Conservation (phyloP, 768 basidiomycete species). For the Cystobasidium onofrii region DNA sequence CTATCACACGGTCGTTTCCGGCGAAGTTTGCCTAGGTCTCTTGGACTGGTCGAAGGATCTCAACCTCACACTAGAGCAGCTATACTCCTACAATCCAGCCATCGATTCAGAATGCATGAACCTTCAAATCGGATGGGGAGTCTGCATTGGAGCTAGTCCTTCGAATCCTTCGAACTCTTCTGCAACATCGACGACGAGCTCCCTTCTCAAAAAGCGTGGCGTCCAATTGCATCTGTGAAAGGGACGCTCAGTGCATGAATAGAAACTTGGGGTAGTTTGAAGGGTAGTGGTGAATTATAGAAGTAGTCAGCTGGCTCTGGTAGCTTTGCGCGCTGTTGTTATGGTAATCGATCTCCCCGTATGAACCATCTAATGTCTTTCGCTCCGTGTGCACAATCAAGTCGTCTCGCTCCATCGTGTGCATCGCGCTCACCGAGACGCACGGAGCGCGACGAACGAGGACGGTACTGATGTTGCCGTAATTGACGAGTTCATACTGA, state of each 20-base stretch:
- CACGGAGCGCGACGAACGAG: too few species aligned
- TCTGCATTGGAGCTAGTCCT: constrained; percentile 5
- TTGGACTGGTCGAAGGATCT: constrained; percentile 17
- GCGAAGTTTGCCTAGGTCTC: constrained; percentile 29
- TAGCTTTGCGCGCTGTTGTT: background rate
- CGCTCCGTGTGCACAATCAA: too few species aligned
- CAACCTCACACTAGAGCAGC: background rate
- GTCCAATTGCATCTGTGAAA: background rate
- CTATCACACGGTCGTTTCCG: constrained; percentile 20
- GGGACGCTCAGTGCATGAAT: background rate
- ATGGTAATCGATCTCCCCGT: background rate
- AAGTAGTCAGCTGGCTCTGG: background rate
- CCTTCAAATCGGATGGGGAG: constrained; percentile 7
- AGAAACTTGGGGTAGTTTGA: background rate
- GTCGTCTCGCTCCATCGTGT: too few species aligned
- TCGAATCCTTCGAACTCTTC: background rate
- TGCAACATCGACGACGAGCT: background rate
- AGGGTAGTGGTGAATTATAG: background rate
- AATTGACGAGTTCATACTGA: too few species aligned
- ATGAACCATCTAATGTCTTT: background rate
- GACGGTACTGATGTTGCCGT: too few species aligned
- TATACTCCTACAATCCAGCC: constrained; percentile 18
- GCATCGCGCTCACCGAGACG: too few species aligned
- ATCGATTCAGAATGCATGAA: constrained; percentile 23
- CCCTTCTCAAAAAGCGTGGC: background rate